Evolutionary conservation across 352 stramenopile species (phyloP), one percentile per base, ranked within the genome.

Genomic region (Phytophthora sp.): DNA sequence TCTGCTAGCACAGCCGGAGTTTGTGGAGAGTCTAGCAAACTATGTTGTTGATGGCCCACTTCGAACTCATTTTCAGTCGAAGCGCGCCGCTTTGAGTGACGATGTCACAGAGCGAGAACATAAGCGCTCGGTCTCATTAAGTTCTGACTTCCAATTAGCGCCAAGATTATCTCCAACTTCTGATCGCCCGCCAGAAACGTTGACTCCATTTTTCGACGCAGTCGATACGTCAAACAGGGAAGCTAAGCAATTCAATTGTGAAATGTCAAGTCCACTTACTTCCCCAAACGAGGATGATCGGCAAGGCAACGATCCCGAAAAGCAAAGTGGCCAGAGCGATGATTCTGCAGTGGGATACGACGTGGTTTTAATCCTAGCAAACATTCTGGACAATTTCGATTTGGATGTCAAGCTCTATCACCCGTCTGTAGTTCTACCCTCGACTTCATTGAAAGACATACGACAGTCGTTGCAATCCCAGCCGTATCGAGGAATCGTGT

Each of bases 121-220:
- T 23, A 67, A 63, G 24, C 62, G 57, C 13, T 41, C 58, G 11
- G 38, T 31, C n/a, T 76, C 68, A 15, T 57, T 66, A 2, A 16
- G 46, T 41, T 63, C 55, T 4, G 63, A 79, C 6, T 66, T 71
- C 39, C 54, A 69, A 23, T 36, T 74, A 33, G 47, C 57, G 38
- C 38, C 53, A 21, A 63, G 24, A 62, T 69, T 53, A n/a, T 67
- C 65, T 56, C 69, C 62, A 18, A 39, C 18, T 27, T 27, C n/a
- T 26, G 56, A 71, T 20, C 50, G 39, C 24, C 57, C 45, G 2
- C 59, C 58, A 31, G 63, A 75, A 47, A 66, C 38, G 41, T 67
- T 66, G 27, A 90, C 83, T 12, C 81, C 81, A 24, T 91, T 90
- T 59, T 91, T 91, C 49, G 83, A 91, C 64, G 79, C 83, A 29